Evolutionary conservation across 768 basidiomycete species (phyloP), one percentile per base, ranked within the genome.

Genomic region (Phanerochaete carnosa): DNA sequence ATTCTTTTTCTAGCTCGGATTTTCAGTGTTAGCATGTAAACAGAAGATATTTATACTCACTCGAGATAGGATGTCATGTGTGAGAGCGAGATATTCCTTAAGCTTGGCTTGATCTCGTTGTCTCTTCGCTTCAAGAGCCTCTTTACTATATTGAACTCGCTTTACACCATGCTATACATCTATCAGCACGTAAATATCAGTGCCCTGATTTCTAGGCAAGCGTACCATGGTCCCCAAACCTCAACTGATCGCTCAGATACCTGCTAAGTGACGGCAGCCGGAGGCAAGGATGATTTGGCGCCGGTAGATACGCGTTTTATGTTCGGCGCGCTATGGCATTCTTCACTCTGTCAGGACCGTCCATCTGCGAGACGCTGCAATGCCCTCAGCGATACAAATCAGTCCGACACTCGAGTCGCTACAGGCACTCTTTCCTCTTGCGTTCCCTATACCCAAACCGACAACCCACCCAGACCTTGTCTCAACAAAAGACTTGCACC

Each of bases 381-480:
- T 87, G 83, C 85, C 71, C 33, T 49, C 84, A 52, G 83, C 85
- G 46, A 78, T 81, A 55, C 80, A 83, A 45, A 69, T 77, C 68
- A 81, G 79, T 13, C 66, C 76, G 55, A 77, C 81, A 9, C 59
- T 86, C 50, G 82, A 86, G 66, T 78, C 80, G 13, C 69, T 92
- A 32, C 73, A 79, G 15, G 75, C 79, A 2, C 72, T 80, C 49
- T 95, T 98, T 69, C 95, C 96, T 1, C 76, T 99, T 63, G 92
- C 95, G 3, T 81, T 83, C 56, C 96, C 96, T 19, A 76, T 89
- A 55, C 96, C 96, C 15, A 89, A 83, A 1, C 94, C 94, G 6
- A 76, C 81, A 46, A 90, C 89, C 0, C 86, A 95, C 68, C 82
- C 91, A 8, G 78, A 87, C 61, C 80, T 98, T 60, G 79, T 98